phyloP scores from a whole-genome alignment of 176 grass and related monocot species.

The Oryza brachyantha region DNA sequence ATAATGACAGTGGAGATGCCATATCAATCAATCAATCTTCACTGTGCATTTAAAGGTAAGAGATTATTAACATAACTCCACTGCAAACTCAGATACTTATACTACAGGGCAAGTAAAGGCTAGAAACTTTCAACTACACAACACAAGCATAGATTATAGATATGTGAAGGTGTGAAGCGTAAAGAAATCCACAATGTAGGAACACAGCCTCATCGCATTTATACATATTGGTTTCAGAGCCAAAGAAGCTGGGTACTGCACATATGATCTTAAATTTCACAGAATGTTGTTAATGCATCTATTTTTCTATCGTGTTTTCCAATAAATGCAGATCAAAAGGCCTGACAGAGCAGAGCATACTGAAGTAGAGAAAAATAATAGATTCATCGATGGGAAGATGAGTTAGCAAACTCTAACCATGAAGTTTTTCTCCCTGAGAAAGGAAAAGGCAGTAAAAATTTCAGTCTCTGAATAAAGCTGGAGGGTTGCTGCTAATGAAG shows the following conservation, averaged over 20 bases:
- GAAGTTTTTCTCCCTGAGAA: conserved; percentile 82
- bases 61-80: conserved; percentile 12
- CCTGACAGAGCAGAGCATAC: conserved; percentile 13
- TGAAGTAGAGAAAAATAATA: not conserved
- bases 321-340: not conserved
- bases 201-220: not conserved
- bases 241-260: not conserved
- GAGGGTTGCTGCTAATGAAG: conserved; percentile 70
- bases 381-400: conserved; percentile 28
- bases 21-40: not conserved
- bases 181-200: not conserved
- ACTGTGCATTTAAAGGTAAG: not conserved
- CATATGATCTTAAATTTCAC: not conserved
- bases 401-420: conserved; percentile 51
- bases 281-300: not conserved
- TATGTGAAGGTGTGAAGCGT: not conserved
- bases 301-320: not conserved
- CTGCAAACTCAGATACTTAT: conserved; percentile 26
- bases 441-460: conserved; percentile 79
- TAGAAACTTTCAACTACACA: conserved; percentile 10
- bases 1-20: not conserved
- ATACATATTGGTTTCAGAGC: not conserved
- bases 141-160: conserved; percentile 4
- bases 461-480: conserved; percentile 78
- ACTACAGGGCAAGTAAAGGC: conserved; percentile 4